These are phyloP conservation scores for Galerina sulciceps DNA, from an alignment of 768 basidiomycete species.

Conservation along the genomic window DNA sequence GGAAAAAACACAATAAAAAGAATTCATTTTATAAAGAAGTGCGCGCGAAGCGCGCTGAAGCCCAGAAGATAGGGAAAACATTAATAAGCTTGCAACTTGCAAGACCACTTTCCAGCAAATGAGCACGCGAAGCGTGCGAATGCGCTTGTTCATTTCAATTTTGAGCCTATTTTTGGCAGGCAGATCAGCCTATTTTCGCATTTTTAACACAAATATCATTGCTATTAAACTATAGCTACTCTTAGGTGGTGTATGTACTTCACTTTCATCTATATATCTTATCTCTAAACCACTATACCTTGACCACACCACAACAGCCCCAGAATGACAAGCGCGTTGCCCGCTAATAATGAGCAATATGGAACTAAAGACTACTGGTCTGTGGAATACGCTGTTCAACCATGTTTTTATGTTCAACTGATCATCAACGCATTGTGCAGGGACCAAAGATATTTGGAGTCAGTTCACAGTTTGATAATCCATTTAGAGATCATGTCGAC, in stretches of 20 bases:
- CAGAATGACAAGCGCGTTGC: conserved; percentile 38
- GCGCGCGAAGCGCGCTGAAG: no score
- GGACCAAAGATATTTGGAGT: conserved; percentile 75
- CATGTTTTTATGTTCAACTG: background rate
- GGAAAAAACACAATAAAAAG: no score
- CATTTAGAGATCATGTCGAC: background rate
- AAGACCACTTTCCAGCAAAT: no score
- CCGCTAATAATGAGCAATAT: conserved; percentile 71
- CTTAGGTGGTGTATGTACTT: no score
- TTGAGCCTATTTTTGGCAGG: no score
- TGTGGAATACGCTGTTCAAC: conserved; percentile 19
- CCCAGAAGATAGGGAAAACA: no score
- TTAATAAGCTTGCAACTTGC: no score
- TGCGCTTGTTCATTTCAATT: background rate
- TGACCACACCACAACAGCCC: conserved; percentile 7
- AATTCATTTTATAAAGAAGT: no score
- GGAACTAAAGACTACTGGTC: conserved; percentile 73
- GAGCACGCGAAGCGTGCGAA: conserved; percentile 4
- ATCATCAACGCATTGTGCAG: conserved; percentile 36
- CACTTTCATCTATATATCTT: background rate
- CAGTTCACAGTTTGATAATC: conserved; percentile 23
- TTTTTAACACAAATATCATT: no score
- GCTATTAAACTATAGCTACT: no score
- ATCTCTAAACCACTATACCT: background rate
- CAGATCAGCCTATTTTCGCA: no score